Conservation (phyloP, 192 early-diverging fungal genomes). For the Mortierella antarctica region DNA sequence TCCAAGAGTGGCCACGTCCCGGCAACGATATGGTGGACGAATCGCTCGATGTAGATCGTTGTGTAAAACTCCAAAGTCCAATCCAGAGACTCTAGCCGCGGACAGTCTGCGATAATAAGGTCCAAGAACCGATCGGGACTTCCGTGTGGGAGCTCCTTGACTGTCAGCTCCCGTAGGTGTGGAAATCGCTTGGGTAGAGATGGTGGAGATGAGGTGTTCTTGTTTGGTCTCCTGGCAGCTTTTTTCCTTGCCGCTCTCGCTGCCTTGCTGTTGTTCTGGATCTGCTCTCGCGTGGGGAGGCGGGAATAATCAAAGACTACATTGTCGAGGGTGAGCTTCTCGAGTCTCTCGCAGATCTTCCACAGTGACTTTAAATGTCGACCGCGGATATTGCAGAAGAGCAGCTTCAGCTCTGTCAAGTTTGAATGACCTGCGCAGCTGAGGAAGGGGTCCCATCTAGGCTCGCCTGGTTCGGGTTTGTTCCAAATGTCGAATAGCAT, state of each 20-base stretch:
- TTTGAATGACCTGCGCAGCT: neutral
- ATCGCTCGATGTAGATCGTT: neutral
- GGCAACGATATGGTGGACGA: too few species aligned
- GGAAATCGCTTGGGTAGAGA: neutral
- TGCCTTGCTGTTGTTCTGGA: too few species aligned
- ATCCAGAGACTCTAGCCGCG: neutral
- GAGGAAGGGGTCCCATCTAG: slow-evolving; percentile 13
- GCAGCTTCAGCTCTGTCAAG: slow-evolving; percentile 9
- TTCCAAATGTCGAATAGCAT: neutral
- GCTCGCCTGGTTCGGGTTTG: neutral
- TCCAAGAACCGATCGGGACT: neutral
- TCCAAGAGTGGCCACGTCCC: slow-evolving; percentile 11
- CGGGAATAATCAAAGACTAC: neutral
- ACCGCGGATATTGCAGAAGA: slow-evolving; percentile 6
- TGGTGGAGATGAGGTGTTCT: neutral
- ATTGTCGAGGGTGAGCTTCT: slow-evolving; percentile 1
- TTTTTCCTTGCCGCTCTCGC: neutral
- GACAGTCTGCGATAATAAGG: neutral
- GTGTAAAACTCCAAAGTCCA: neutral
- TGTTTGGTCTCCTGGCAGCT: neutral
- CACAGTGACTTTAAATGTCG: slow-evolving; percentile 15
- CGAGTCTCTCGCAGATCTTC: slow-evolving; percentile 8
- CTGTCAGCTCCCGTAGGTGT: neutral
- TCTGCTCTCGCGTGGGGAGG: neutral
- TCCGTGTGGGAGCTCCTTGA: neutral